Evolutionary conservation across 495 filamentous ascomycete genomes (phyloP).

Genomic region (Pseudevernia furfuracea): DNA sequence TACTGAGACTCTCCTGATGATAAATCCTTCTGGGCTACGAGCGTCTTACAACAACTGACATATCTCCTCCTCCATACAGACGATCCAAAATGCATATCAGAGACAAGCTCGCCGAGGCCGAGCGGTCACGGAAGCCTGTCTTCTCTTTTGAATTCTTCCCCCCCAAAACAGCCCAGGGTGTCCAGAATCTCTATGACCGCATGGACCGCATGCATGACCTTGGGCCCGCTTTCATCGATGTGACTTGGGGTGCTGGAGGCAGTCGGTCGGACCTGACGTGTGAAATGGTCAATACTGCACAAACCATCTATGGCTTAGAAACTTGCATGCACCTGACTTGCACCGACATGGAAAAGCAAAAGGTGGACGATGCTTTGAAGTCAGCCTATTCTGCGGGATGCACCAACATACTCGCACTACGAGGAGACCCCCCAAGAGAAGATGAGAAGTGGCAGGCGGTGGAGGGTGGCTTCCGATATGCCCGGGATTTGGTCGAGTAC

Average conservation of each 20-base stretch:
- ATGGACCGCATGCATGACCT: slow-evolving; percentile 98
- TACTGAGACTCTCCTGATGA: too few relatives aligned
- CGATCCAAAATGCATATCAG: slow-evolving; percentile 66
- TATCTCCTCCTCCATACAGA: not conserved
- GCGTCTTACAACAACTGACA: not conserved
- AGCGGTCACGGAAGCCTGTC: slow-evolving; percentile 63
- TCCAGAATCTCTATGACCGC: slow-evolving; percentile 98
- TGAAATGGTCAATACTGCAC: slow-evolving; percentile 96
- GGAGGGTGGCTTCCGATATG: slow-evolving; percentile 82
- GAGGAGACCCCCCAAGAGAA: slow-evolving; percentile 92
- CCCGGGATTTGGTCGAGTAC: slow-evolving; percentile 86
- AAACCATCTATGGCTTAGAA: slow-evolving; percentile 93
- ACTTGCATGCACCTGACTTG: slow-evolving; percentile 99
- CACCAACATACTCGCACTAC: slow-evolving; percentile 92
- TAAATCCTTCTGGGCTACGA: not conserved
- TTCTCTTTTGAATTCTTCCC: slow-evolving; percentile 99
- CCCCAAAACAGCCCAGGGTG: slow-evolving; percentile 95
- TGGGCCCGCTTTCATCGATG: slow-evolving; percentile 91
- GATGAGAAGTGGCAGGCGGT: slow-evolving; percentile 87
- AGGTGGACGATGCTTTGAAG: slow-evolving; percentile 79
- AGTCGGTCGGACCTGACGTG: slow-evolving; percentile 83
- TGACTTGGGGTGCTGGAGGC: slow-evolving; percentile 98
- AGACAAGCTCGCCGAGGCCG: slow-evolving; percentile 81
- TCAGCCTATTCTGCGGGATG: slow-evolving; percentile 92
- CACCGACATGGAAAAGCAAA: slow-evolving; percentile 91